These are phyloP conservation scores for Pyricularia pennisetigena DNA, from an alignment of 2,329 filamentous ascomycete genomes.

Conservation along the genomic window DNA sequence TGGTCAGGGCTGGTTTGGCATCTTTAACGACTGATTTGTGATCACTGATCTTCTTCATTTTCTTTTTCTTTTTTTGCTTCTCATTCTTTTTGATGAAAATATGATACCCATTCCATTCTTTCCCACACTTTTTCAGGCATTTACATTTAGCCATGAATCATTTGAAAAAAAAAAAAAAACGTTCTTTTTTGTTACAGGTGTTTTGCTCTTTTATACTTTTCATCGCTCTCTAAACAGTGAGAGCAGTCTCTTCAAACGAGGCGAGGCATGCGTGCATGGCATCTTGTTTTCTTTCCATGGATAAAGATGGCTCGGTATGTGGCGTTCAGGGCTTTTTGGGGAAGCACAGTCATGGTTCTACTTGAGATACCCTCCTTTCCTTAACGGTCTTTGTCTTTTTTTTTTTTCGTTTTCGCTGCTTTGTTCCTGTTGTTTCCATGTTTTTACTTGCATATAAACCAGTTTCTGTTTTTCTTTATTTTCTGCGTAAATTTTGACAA, in stretches of 20 bases:
- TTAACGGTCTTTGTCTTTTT: background rate
- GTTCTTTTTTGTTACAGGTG: background rate
- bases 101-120: constrained; percentile 1
- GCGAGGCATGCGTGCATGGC: background rate
- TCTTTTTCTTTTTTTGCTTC: constrained; percentile 1
- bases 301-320: background rate
- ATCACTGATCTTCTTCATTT: background rate
- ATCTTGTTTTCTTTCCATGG: constrained; percentile 1
- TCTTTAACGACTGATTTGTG: background rate
- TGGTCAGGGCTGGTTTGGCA: background rate
- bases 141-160: background rate
- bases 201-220: background rate
- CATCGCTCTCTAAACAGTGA: background rate
- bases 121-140: constrained; percentile 3
- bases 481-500: background rate
- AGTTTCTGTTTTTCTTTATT: background rate
- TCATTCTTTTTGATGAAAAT: constrained; percentile 1
- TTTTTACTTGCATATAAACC: background rate
- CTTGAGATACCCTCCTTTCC: constrained; percentile 3
- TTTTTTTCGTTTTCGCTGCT: background rate
- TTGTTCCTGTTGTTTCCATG: background rate
- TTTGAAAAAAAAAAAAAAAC: background rate
- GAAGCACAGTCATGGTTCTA: background rate
- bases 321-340: background rate
- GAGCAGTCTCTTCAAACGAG: background rate